Conservation (phyloP, 2,329 filamentous ascomycete species). For the Macrophomina tecta region DNA sequence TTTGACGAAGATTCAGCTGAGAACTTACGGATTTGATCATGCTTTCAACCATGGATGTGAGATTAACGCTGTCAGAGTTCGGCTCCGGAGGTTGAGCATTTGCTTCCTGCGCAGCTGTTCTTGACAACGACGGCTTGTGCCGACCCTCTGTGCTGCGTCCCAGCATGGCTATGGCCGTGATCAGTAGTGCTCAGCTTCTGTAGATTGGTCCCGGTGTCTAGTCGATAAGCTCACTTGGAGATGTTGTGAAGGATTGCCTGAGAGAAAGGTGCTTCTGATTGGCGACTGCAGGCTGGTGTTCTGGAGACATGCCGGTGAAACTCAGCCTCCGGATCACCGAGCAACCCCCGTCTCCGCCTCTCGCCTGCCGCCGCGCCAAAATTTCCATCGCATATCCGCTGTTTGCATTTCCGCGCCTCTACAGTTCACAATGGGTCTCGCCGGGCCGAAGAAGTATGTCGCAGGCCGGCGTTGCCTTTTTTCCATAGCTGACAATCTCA, state of each 20-base stretch:
- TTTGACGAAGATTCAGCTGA: not conserved
- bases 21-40: conserved; percentile 16
- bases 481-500: conserved; percentile 31
- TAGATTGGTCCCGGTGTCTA: not conserved
- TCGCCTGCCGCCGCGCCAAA: conserved; percentile 10
- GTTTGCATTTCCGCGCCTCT: not conserved
- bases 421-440: conserved; percentile 66
- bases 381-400: not conserved
- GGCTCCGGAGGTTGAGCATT: not conserved
- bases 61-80: not conserved
- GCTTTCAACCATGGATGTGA: not conserved
- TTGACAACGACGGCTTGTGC: not conserved
- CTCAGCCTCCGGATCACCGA: not conserved
- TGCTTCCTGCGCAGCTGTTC: not conserved
- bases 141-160: too few relatives aligned
- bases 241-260: not conserved
- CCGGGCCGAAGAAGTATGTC: conserved; percentile 69
- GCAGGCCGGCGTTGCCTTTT: conserved; percentile 7
- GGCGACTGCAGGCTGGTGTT: too few relatives aligned
- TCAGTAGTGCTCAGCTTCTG: too few relatives aligned
- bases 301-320: conserved; percentile 1
- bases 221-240: not conserved
- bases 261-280: too few relatives aligned
- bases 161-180: not conserved
- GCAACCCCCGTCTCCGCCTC: not conserved